Conservation (phyloP, 441 rosid genomes). For the Biscutella auriculata region DNA sequence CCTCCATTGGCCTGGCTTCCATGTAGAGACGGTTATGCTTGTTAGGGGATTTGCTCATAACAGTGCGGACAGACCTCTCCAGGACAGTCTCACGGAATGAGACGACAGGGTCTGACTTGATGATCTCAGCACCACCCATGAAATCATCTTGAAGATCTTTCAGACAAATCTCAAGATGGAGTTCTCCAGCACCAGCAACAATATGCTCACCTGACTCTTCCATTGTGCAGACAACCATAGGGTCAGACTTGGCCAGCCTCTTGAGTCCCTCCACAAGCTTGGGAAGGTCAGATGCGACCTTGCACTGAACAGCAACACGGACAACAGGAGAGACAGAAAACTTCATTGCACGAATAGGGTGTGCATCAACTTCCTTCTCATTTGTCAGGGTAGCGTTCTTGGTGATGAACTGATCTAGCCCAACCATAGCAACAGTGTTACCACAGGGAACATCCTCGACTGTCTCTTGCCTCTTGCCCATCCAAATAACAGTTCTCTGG, state of each 20-base stretch:
- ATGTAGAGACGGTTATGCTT: constrained; percentile 29
- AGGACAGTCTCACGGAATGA: constrained; percentile 27
- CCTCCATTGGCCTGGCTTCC: constrained; percentile 29
- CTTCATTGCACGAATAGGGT: constrained; percentile 29
- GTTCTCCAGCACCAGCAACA: constrained; percentile 30
- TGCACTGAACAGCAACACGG: constrained; percentile 24
- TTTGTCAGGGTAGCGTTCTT: constrained; percentile 26
- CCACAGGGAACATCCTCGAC: constrained; percentile 32
- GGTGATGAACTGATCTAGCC: constrained; percentile 27
- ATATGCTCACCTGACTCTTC: constrained; percentile 27
- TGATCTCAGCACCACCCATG: constrained; percentile 29
- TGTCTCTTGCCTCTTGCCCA: constrained; percentile 29
- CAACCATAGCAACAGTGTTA: constrained; percentile 28
- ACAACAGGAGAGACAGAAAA: constrained; percentile 26
- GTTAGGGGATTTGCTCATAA: constrained; percentile 27
- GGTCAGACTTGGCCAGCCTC: constrained; percentile 27
- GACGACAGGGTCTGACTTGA: constrained; percentile 26
- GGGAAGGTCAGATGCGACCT: constrained; percentile 24
- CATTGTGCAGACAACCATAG: constrained; percentile 27
- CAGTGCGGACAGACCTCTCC: constrained; percentile 22
- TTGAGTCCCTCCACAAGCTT: constrained; percentile 27
- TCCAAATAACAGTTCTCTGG: constrained; percentile 29
- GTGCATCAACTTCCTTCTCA: constrained; percentile 31
- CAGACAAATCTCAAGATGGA: constrained; percentile 24
- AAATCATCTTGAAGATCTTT: constrained; percentile 29